phyloP scores from a whole-genome alignment of 2,329 filamentous ascomycete species.

The Fusarium mexicanum region DNA sequence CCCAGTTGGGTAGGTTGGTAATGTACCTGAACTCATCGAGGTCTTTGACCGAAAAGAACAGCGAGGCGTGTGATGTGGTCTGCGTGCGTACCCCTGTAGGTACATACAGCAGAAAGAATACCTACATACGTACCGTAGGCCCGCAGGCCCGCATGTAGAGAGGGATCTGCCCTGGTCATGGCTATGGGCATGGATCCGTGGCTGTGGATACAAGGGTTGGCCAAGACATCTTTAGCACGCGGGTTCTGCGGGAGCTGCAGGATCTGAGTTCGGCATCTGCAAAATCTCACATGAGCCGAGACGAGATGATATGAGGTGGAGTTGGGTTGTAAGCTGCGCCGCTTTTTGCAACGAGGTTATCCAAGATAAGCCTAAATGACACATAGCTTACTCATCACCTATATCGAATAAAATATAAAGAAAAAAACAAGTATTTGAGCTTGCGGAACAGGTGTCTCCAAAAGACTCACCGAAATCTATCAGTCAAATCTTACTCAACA shows the following conservation, averaged over 20 bases:
- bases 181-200: conserved; percentile 16
- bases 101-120: not conserved
- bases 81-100: conserved; percentile 3
- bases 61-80: conserved; percentile 10
- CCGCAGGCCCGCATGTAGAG: conserved; percentile 19
- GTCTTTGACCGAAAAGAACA: not conserved
- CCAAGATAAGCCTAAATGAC: not conserved
- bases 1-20: not conserved
- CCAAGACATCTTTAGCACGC: conserved; percentile 33
- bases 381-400: not conserved
- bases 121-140: conserved; percentile 4
- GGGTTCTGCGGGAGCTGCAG: conserved; percentile 35
- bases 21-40: conserved; percentile 14
- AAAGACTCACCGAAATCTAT: not conserved
- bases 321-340: not conserved
- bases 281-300: conserved; percentile 27
- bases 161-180: conserved; percentile 15
- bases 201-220: conserved; percentile 26
- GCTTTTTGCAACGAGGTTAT: not conserved
- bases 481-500: conserved; percentile 8
- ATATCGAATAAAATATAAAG: not conserved
- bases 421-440: not conserved
- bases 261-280: conserved; percentile 33
- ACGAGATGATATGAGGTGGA: conserved; percentile 5
- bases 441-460: not conserved